Evolutionary conservation across 257 asterid genomes (phyloP).

Genomic region (Solanum raphanifolium): DNA sequence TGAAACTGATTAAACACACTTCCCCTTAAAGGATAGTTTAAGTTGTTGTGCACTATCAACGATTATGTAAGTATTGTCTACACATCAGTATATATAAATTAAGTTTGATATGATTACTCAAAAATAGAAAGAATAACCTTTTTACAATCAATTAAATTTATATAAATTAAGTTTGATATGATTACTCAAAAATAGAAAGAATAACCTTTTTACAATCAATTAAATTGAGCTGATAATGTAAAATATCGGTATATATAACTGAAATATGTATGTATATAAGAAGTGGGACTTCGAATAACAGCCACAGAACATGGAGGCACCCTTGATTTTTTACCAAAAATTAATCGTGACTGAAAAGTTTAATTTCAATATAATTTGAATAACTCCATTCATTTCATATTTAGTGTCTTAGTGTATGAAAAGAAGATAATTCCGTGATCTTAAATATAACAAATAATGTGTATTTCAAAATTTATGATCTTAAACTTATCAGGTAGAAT

Average conservation of each 20-base stretch:
- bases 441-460: no score
- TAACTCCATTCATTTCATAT: neutral
- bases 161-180: no score
- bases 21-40: slow-evolving; percentile 14
- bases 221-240: neutral
- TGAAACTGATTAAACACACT: neutral
- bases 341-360: neutral
- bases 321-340: slow-evolving; percentile 7
- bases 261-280: neutral
- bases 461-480: no score
- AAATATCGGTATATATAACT: neutral
- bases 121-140: neutral
- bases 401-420: neutral
- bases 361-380: neutral
- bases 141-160: neutral
- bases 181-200: no score
- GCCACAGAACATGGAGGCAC: slow-evolving; percentile 40
- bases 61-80: neutral
- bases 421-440: no score
- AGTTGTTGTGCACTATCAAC: neutral
- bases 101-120: neutral
- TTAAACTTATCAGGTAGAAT: neutral
- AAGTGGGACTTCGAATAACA: slow-evolving; percentile 15
- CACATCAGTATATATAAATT: neutral
- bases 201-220: neutral